Base-by-base conservation (phyloP, 805 yeast genomes). In the Zygosaccharomyces gambellarensis region DNA sequence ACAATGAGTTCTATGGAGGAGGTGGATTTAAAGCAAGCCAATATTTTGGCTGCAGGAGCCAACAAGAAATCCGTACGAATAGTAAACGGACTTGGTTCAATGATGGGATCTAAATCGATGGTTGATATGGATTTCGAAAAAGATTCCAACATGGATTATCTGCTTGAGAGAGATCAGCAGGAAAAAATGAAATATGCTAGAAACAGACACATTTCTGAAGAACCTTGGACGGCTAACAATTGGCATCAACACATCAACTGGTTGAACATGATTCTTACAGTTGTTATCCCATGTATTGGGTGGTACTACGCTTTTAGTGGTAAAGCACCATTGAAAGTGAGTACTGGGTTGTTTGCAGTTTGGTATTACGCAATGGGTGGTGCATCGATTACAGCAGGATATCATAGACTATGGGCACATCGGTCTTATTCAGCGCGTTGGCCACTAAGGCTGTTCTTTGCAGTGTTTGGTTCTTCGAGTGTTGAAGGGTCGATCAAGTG, bases 401-500 rank as follows among this genome's bases (percentile, higher is more conserved):
- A 87, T 69, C 95, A 87, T 63, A 75, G 95, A 69, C 72, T 84
- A 55, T 87, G 83, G 82, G 73, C 94, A 27, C 95, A 87, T 69
- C 81, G 83, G 65, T 74, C 92, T 17, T 86, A 81, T 61, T 76
- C 76, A 47, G 90, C 85, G 12, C 75, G 72, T 51, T 65, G 75
- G 62, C 83, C 87, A 12, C 73, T 83, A 39, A 77, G 81, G 57
- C 61, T 84, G 39, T 79, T 83, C 57, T 85, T 71, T 63, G 95
- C 92, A 5, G 67, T 84, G 25, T 86, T 86, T 60, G 95, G 95
- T 55, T 88, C 92, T 30, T 86, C 90, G 39, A 81, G 90, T 48
- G 82, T 86, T 43, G 90, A 86, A 68, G 95, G 95, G 56, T 85
- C 92, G 38, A 82, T 86, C 67, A 86, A 86, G 69, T 86, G 94